These are phyloP conservation scores for Lachnellula arida DNA, from an alignment of 2,329 filamentous ascomycete genomes.

Conservation along the genomic window DNA sequence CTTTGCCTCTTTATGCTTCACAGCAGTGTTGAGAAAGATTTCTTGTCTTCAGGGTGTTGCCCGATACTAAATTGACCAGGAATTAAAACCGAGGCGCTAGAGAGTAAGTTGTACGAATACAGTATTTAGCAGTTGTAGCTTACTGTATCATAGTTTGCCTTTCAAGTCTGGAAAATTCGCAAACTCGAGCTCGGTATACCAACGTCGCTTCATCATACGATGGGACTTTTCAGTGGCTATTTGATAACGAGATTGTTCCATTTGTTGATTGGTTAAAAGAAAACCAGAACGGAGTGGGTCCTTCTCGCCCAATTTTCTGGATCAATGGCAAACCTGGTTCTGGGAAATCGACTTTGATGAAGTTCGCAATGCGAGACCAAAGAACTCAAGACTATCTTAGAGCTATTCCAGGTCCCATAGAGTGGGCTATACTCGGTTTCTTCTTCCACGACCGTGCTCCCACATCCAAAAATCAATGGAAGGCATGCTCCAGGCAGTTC, in stretches of 20 bases:
- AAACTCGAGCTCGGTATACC: background rate
- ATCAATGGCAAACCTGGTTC: background rate
- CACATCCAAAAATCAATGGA: background rate
- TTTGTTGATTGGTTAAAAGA: conserved; percentile 1
- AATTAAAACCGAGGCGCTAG: too few relatives aligned
- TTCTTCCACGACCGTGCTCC: background rate
- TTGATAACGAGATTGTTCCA: background rate
- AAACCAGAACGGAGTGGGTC: too few relatives aligned
- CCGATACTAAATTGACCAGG: too few relatives aligned
- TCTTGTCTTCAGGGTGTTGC: too few relatives aligned
- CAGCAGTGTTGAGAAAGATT: too few relatives aligned
- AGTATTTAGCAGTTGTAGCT: background rate
- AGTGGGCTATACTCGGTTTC: background rate
- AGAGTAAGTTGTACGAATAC: too few relatives aligned
- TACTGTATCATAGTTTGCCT: background rate
- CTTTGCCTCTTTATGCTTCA: background rate
- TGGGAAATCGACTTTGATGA: conserved; percentile 6
- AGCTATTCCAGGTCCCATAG: background rate
- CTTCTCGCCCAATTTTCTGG: conserved; percentile 1
- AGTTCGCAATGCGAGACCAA: background rate
- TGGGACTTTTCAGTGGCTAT: conserved; percentile 2
- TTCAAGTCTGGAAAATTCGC: background rate
- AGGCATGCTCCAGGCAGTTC: background rate
- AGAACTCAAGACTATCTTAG: background rate
- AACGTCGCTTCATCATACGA: background rate